Evolutionary conservation across 352 stramenopile species (phyloP), one percentile per base, ranked within the genome.

Genomic region (Pythium aquatile): DNA sequence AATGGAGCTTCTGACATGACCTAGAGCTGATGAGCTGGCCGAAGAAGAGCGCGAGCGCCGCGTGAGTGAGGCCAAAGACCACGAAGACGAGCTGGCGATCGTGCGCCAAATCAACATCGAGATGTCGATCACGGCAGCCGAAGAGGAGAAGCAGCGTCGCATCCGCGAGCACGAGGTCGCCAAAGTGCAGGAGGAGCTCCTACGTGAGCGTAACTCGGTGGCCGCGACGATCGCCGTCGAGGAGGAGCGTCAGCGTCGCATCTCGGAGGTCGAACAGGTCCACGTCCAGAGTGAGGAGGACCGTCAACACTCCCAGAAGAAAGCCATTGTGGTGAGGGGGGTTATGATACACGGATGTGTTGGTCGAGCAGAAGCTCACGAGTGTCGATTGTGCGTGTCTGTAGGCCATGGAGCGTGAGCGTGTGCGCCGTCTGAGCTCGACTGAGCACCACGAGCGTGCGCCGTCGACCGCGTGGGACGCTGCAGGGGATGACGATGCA

Each of bases 91-190:
- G 51, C n/a, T 79, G 14, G 77, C 63, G 28, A 76, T 92, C 54
- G 79, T 90, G 51, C 81, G 83, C 10, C 78, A 90, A 69, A 90
- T 90, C 69, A 90, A 92, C 59, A 75, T 87, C 17, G 79, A 90
- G 65, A 79, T 75, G 39, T 87, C 78, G 1, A 86, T 88, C 53
- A 70, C 65, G 0, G 79, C 76, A 3, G 81, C 79, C 24, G 76
- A 90, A 30, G 76, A 86, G 48, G 83, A 92, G 59, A 74, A 85
- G 32, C 76, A 85, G 55, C 79, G 81, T 2, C 79, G 83, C 29
- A 70, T 92, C 57, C 75, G 71, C 47, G 81, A 90, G 63, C 78
- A 87, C 40, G 79, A 92, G 46, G 49, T 90, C 42, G 69, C 79
- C 32, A 81, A 83, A 28, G 70, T 87, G 48, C 77, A 91, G 60